These are phyloP conservation scores for Panicum hallii DNA, from an alignment of 202 grass and related monocot species.

Conservation along the genomic window DNA sequence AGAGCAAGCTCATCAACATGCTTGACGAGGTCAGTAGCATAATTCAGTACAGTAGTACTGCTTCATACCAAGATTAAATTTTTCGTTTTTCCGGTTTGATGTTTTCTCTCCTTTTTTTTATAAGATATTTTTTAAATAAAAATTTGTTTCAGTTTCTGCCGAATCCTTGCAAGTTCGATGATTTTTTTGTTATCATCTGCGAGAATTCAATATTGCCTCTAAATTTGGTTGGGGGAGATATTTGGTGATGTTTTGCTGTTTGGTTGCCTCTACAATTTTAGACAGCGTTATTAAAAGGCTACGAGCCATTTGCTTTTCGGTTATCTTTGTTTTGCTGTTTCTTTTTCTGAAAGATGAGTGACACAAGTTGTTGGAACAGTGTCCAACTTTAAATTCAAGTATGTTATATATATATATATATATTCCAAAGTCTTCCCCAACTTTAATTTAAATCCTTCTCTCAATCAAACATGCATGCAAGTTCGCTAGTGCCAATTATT, in stretches of 20 bases:
- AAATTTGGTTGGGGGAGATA: constrained; percentile 33
- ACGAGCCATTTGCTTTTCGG: constrained; percentile 46
- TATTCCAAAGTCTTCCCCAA: constrained; percentile 7
- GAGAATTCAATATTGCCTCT: constrained; percentile 19
- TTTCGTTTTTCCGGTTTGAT: background rate
- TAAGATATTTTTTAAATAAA: background rate
- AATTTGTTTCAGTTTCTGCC: background rate
- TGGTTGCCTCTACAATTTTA: constrained; percentile 41
- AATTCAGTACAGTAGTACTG: too few relatives aligned
- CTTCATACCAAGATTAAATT: background rate
- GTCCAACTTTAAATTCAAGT: constrained; percentile 44
- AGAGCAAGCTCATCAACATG: constrained; percentile 97
- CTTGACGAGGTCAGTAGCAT: constrained; percentile 84
- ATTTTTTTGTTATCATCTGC: background rate
- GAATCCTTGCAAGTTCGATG: background rate
- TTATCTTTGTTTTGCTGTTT: constrained; percentile 48
- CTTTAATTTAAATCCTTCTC: constrained; percentile 33
- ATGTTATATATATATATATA: background rate
- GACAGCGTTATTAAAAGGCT: constrained; percentile 39
- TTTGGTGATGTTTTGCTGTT: constrained; percentile 34
- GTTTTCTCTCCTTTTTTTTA: background rate
- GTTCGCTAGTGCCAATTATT: constrained; percentile 36
- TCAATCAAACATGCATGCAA: constrained; percentile 15
- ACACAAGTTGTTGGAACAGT: constrained; percentile 58
- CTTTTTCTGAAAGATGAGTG: constrained; percentile 52